phyloP scores from a whole-genome alignment of 2,329 filamentous ascomycete species.

The Diaporthe longicolla region DNA sequence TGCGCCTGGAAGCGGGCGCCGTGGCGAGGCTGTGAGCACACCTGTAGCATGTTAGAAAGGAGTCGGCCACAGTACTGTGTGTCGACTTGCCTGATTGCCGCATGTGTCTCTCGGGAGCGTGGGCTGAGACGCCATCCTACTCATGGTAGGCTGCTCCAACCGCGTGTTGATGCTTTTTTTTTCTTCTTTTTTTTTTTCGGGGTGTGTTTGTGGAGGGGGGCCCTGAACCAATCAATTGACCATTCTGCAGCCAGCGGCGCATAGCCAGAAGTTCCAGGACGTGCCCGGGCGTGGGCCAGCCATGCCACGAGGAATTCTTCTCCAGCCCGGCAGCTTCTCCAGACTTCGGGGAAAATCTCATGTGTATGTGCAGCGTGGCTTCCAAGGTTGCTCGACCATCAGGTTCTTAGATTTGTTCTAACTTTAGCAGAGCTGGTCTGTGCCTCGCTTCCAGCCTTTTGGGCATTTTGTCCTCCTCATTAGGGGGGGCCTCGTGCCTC shows the following conservation, averaged over 20 bases:
- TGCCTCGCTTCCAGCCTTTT: background rate
- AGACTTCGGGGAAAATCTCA: no score
- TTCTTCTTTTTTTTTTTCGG: no score
- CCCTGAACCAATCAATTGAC: background rate
- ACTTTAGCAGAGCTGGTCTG: constrained; percentile 12
- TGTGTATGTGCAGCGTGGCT: background rate
- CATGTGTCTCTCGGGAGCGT: background rate
- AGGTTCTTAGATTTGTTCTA: constrained; percentile 1
- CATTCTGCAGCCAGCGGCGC: constrained; percentile 6
- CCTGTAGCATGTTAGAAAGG: constrained; percentile 7
- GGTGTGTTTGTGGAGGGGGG: no score
- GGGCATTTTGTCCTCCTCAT: background rate
- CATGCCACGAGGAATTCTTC: background rate
- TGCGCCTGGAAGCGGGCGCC: constrained; percentile 5
- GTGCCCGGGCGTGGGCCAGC: background rate
- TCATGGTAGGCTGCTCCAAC: background rate
- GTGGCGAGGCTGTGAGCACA: constrained; percentile 24
- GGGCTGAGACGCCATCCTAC: background rate
- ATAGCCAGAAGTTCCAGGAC: background rate
- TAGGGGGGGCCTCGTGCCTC: background rate
- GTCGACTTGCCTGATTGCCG: background rate
- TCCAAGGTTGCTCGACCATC: background rate
- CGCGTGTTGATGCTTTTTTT: background rate
- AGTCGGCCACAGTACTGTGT: constrained; percentile 9
- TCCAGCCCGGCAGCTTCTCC: no score